A percentile compares a stretch with the other conserved stretches of the same genome.
These are phyloP conservation scores for Diaporthe humulicola DNA, from an alignment of 2,329 filamentous ascomycete species.

Conservation along the genomic window DNA sequence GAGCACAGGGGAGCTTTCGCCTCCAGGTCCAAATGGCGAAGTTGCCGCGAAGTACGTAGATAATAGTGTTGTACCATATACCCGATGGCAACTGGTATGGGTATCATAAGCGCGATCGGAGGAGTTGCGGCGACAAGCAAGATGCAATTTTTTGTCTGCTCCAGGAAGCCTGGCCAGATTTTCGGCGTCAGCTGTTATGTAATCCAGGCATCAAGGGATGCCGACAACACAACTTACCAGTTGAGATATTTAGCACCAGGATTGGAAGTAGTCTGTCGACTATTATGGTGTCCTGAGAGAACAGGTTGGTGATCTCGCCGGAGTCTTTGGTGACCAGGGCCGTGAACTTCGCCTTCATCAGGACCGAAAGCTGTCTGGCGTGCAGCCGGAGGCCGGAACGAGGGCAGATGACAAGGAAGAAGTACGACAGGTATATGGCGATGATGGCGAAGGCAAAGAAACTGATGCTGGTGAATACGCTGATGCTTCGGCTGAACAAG, in stretches of 20 bases:
- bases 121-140: neutral
- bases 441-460: neutral
- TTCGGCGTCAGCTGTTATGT: neutral
- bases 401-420: neutral
- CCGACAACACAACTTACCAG: neutral
- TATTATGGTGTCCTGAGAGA: neutral
- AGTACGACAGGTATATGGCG: neutral
- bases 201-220: neutral
- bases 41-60: conserved; percentile 57
- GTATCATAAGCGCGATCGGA: conserved; percentile 3
- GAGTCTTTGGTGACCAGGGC: neutral
- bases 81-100: neutral
- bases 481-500: neutral
- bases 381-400: neutral
- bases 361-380: neutral
- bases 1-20: conserved; percentile 53
- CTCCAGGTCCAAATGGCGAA: conserved; percentile 58
- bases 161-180: neutral
- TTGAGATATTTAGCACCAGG: neutral
- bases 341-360: neutral
- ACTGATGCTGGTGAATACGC: neutral
- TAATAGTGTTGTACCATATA: conserved; percentile 52
- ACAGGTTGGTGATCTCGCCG: neutral
- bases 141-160: neutral
- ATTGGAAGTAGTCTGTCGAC: neutral